Evolutionary conservation across 2,329 filamentous ascomycete species (phyloP).

Genomic region (Proliferodiscus dingleyae): DNA sequence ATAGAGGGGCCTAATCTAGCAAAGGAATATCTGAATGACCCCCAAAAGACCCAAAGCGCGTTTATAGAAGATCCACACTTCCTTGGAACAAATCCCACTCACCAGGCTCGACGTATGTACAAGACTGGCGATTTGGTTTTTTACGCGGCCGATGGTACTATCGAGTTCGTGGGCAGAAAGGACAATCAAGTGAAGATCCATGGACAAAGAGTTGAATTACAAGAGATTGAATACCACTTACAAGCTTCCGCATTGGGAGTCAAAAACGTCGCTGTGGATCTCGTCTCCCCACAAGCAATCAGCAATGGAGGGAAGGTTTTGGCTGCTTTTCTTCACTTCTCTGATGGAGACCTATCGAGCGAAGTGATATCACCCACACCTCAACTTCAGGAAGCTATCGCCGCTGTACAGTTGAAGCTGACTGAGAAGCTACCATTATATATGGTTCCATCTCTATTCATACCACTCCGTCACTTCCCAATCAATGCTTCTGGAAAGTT

Average conservation of each 20-base stretch:
- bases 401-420: no score
- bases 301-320: no score
- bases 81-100: neutral
- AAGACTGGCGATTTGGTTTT: neutral
- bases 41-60: neutral
- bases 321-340: no score
- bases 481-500: neutral
- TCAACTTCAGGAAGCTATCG: no score
- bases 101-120: neutral
- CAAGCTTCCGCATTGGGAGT: neutral
- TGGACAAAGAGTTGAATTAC: slow-evolving; percentile 37
- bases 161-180: neutral
- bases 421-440: neutral
- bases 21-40: slow-evolving; percentile 2
- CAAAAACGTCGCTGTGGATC: neutral
- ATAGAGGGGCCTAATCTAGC: slow-evolving; percentile 7
- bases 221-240: slow-evolving; percentile 37
- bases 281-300: no score
- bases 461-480: neutral
- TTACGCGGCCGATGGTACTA: neutral
- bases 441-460: neutral
- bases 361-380: no score
- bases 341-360: no score
- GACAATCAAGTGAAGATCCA: slow-evolving; percentile 26
- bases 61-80: neutral